Percentiles rank a stretch among this genome's conserved stretches.
These are phyloP conservation scores for Trichoderma lentiforme DNA, from an alignment of 2,329 filamentous ascomycete genomes.

Conservation along the genomic window DNA sequence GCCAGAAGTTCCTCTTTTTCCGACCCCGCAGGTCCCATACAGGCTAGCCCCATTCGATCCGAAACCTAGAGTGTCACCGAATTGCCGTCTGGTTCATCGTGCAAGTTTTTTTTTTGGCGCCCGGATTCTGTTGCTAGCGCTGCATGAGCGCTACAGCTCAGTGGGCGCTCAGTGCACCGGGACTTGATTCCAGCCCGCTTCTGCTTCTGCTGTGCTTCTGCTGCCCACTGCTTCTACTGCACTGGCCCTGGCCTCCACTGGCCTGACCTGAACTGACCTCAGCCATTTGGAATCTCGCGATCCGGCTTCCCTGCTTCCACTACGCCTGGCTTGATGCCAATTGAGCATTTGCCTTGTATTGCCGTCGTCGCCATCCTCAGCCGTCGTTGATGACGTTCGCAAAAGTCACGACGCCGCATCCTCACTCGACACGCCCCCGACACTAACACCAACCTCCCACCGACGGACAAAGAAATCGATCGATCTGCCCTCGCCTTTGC, in stretches of 20 bases:
- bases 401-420: neutral
- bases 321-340: neutral
- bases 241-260: neutral
- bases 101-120: conserved; percentile 11
- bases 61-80: conserved; percentile 12
- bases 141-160: conserved; percentile 7
- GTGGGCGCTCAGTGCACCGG: neutral
- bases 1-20: conserved; percentile 8
- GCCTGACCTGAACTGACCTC: neutral
- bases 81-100: conserved; percentile 1
- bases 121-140: conserved; percentile 4
- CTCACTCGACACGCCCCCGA: neutral
- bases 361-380: neutral
- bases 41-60: neutral
- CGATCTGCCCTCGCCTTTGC: neutral
- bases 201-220: neutral
- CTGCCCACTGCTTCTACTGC: too few species aligned
- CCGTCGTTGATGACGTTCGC: neutral
- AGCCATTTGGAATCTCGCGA: conserved; percentile 5
- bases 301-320: neutral
- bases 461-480: neutral
- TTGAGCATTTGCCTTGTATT: neutral
- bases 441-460: neutral
- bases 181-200: neutral
- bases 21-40: neutral